Evolutionary conservation across 2,329 filamentous ascomycete genomes (phyloP), one percentile per base, ranked within the genome.

Genomic region (Fusarium udum): DNA sequence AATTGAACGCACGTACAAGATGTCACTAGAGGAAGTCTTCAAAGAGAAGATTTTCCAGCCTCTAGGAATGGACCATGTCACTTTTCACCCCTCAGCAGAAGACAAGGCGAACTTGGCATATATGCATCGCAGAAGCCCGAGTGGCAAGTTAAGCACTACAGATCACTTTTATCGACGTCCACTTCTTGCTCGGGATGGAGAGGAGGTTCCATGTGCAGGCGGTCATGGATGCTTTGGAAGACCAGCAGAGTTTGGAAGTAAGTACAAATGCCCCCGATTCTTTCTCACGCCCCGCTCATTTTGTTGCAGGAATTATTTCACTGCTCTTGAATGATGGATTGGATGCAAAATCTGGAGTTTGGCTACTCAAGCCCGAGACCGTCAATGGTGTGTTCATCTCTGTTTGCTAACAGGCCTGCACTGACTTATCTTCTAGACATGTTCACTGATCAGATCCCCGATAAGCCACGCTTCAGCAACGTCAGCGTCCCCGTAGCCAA

Each of bases 181-280:
- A 0, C 49, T 52, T 12, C 32, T 52, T 12, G 49, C n/a, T 16
- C n/a, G 0, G 9, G 32, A 26, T 16, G 49, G 13, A 1, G n/a
- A 52, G 6, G 36, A 26, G 13, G 49, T 36, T 12, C 49, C 32
- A 0, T 52, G 49, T 9, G 32, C 32, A 9, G 49, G n/a, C 0
- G 49, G 49, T 2, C 49, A 52, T 26, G 49, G 32, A 4, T 53
- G 51, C 3, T 28, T 53, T 37, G 51, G 51, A 26, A 28, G 34
- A 5, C 32, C 51, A 53, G 24, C 34, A 22, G 51, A 53, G 14
- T 53, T 53, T 53, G 18, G 32, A 9, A 5, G 32, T 53, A 12
- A 22, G 32, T 37, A 2, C 10, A 53, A 2, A 6, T 3, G 0
- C 7, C 11, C 10, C 24, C 24, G 6, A 2, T 51, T 0, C 4